phyloP scores from a whole-genome alignment of 139 green algal species.

The Diplosphaera chodatii region DNA sequence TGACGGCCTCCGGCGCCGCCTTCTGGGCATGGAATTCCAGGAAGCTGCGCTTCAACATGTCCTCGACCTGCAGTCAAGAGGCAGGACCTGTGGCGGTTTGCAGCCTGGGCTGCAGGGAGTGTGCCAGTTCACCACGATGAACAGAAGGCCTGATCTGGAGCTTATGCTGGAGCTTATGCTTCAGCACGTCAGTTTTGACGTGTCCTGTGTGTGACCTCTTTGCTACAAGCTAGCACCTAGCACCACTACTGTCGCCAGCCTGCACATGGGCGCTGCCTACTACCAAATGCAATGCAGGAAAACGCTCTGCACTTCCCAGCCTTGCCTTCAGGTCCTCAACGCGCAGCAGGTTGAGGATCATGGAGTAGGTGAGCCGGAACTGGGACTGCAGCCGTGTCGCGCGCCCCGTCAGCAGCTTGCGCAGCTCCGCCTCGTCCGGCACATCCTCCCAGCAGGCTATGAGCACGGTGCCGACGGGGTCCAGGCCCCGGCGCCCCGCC shows the following conservation, averaged over 20 bases:
- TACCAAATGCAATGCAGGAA: no score
- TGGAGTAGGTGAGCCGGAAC: slow-evolving; percentile 96
- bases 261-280: no score
- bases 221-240: no score
- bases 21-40: slow-evolving; percentile 87
- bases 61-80: slow-evolving; percentile 79
- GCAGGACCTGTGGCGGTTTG: no score
- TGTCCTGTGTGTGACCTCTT: no score
- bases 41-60: slow-evolving; percentile 93
- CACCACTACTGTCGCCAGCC: no score
- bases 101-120: no score
- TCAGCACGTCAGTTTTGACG: no score
- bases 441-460: slow-evolving; percentile 78
- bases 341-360: slow-evolving; percentile 95
- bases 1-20: slow-evolving; percentile 45
- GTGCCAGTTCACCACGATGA: no score
- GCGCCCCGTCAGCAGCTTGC: slow-evolving; percentile 67
- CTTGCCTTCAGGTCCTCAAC: slow-evolving; percentile 93
- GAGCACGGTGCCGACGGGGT: slow-evolving; percentile 83
- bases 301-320: no score
- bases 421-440: slow-evolving; percentile 57
- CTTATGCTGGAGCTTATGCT: no score
- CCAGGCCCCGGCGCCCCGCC: background rate
- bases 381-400: slow-evolving; percentile 79
- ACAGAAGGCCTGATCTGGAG: no score